Evolutionary conservation across 495 filamentous ascomycete genomes (phyloP).

Genomic region (Aspergillus campestris): DNA sequence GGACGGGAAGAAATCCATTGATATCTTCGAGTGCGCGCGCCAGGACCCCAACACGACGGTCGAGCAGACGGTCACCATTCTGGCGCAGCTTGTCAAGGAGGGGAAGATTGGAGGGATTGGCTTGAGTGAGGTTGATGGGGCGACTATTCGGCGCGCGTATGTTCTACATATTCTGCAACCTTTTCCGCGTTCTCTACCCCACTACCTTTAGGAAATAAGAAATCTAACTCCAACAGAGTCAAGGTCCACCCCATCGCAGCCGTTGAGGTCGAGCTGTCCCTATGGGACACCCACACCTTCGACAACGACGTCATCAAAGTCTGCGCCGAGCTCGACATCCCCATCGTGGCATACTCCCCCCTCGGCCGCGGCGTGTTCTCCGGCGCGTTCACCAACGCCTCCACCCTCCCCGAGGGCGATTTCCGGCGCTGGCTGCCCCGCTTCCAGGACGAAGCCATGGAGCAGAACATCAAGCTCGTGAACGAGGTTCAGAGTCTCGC

Average conservation of each 20-base stretch:
- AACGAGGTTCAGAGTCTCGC: constrained; percentile 59
- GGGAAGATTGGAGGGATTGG: constrained; percentile 75
- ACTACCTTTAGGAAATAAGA: background rate
- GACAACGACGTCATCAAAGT: constrained; percentile 64
- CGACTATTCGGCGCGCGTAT: constrained; percentile 65
- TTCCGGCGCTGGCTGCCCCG: constrained; percentile 46
- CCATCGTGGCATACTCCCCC: constrained; percentile 60
- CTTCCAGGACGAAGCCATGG: constrained; percentile 62
- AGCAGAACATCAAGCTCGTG: constrained; percentile 65
- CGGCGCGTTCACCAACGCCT: constrained; percentile 49
- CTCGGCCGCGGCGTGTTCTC: constrained; percentile 47
- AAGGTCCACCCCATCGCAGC: constrained; percentile 61
- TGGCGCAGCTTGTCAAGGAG: constrained; percentile 58
- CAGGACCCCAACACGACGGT: constrained; percentile 56
- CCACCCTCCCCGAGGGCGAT: constrained; percentile 56
- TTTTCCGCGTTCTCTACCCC: background rate
- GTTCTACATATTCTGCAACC: constrained; percentile 4
- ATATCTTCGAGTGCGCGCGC: constrained; percentile 73
- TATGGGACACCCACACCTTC: constrained; percentile 60
- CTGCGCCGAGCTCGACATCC: constrained; percentile 63
- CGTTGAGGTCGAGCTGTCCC: constrained; percentile 73
- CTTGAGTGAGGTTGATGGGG: constrained; percentile 62
- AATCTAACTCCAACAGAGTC: constrained; percentile 25
- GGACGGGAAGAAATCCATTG: constrained; percentile 68
- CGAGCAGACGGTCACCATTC: constrained; percentile 46